Evolutionary conservation across 352 stramenopile genomes (phyloP).

Genomic region (Plasmopara muralis): DNA sequence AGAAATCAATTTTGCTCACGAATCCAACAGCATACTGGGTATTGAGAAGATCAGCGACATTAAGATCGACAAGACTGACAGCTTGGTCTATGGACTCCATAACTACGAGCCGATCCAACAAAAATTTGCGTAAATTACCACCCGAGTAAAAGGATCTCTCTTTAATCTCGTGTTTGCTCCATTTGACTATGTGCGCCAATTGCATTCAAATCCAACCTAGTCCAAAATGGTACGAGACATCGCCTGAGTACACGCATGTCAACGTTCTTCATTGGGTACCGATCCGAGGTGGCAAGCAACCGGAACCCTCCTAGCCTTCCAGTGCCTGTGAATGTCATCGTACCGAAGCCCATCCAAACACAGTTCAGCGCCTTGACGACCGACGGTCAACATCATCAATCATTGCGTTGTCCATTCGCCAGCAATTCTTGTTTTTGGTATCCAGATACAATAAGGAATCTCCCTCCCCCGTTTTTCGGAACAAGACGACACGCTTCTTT

Average conservation of each 20-base stretch:
- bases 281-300: slow-evolving; percentile 1
- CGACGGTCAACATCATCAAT: slow-evolving; percentile 15
- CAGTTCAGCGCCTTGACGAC: slow-evolving; percentile 3
- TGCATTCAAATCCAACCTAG: slow-evolving; percentile 16
- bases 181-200: slow-evolving; percentile 17
- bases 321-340: neutral
- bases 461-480: too few species aligned
- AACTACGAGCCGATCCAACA: neutral
- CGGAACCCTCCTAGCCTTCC: neutral
- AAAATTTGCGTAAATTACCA: slow-evolving; percentile 1
- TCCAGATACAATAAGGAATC: too few species aligned
- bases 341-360: slow-evolving; percentile 7
- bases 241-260: neutral
- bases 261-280: slow-evolving; percentile 1
- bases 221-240: slow-evolving; percentile 26
- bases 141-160: slow-evolving; percentile 1
- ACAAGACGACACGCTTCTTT: too few species aligned
- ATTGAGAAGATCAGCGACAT: neutral
- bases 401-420: slow-evolving; percentile 13
- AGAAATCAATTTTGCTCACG: neutral
- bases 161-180: slow-evolving; percentile 4
- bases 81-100: neutral
- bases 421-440: neutral
- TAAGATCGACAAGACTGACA: neutral
- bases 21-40: neutral